phyloP scores from a whole-genome alignment of 2,329 filamentous ascomycete genomes.

The Sporothrix brasiliensis region DNA sequence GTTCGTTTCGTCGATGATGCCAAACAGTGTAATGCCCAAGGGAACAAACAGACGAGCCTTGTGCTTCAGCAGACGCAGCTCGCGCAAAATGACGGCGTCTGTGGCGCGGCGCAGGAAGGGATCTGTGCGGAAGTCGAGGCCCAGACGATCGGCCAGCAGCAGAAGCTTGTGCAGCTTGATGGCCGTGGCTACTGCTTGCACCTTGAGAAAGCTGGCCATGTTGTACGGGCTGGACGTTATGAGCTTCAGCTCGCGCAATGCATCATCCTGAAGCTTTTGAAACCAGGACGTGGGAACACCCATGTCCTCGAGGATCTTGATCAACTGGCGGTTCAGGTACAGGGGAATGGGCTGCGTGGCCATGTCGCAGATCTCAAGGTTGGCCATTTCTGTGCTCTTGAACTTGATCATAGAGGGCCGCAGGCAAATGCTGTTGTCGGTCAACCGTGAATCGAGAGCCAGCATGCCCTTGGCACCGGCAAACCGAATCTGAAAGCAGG shows the following conservation, averaged over 20 bases:
- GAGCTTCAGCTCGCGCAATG: conserved; percentile 60
- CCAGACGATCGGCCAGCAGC: conserved; percentile 57
- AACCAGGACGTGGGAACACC: conserved; percentile 63
- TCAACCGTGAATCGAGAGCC: conserved; percentile 64
- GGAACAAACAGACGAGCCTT: conserved; percentile 73
- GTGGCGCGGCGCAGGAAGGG: conserved; percentile 70
- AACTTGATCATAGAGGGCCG: conserved; percentile 83
- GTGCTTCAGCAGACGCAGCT: conserved; percentile 75
- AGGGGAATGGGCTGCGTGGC: conserved; percentile 68
- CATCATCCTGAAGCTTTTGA: conserved; percentile 63
- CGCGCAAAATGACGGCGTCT: conserved; percentile 69
- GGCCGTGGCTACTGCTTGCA: conserved; percentile 61
- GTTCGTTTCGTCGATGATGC: conserved; percentile 80
- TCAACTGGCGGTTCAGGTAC: conserved; percentile 75
- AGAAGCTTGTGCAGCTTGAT: conserved; percentile 67
- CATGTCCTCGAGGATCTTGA: conserved; percentile 86
- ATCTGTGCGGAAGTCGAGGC: conserved; percentile 68
- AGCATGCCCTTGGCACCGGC: conserved; percentile 79
- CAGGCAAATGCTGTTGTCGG: conserved; percentile 62
- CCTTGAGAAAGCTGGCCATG: conserved; percentile 67
- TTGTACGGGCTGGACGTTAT: conserved; percentile 63
- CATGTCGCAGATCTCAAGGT: conserved; percentile 73
- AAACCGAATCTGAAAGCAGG: conserved; percentile 74
- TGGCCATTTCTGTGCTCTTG: conserved; percentile 52
- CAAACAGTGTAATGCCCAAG: conserved; percentile 74